Conservation (phyloP, 2,329 filamentous ascomycete species). For the Sporothrix inflata region DNA sequence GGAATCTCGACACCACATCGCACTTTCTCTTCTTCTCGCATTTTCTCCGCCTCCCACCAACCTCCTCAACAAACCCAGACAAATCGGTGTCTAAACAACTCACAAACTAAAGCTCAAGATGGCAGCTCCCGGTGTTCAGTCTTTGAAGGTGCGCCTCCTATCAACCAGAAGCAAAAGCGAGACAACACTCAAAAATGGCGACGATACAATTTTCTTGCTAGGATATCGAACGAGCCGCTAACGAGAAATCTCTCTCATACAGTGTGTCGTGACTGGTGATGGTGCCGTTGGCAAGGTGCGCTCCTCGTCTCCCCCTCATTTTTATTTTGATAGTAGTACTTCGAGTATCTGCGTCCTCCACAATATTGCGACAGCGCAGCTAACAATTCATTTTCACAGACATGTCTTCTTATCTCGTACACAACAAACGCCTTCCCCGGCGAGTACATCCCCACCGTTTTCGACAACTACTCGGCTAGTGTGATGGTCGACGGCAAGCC, state of each 20-base stretch:
- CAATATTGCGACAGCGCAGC: constrained; percentile 30
- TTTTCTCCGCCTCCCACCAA: not conserved
- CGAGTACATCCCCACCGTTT: constrained; percentile 99
- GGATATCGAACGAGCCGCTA: not conserved
- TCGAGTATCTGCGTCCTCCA: not conserved
- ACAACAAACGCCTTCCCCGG: constrained; percentile 99
- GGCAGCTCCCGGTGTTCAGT: constrained; percentile 84
- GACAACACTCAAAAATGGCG: not conserved
- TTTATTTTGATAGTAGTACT: not conserved
- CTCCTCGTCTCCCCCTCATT: not conserved
- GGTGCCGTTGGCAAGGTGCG: constrained; percentile 96
- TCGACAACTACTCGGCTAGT: constrained; percentile 98
- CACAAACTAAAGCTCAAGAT: constrained; percentile 56
- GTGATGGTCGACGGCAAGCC: constrained; percentile 99
- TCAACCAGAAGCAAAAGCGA: too few relatives aligned
- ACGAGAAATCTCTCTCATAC: constrained; percentile 28
- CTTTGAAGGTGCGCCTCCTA: constrained; percentile 72
- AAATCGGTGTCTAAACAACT: constrained; percentile 18
- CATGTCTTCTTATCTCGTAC: constrained; percentile 98
- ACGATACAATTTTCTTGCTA: not conserved
- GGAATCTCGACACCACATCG: not conserved
- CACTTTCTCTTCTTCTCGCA: not conserved
- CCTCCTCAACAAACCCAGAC: constrained; percentile 2
- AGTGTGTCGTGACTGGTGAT: constrained; percentile 99
- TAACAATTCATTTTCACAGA: constrained; percentile 59